Percentiles rank a stretch among this genome's conserved stretches.
Evolutionary conservation across 805 yeast species (phyloP).

Genomic region (Kuraishia ogatae): DNA sequence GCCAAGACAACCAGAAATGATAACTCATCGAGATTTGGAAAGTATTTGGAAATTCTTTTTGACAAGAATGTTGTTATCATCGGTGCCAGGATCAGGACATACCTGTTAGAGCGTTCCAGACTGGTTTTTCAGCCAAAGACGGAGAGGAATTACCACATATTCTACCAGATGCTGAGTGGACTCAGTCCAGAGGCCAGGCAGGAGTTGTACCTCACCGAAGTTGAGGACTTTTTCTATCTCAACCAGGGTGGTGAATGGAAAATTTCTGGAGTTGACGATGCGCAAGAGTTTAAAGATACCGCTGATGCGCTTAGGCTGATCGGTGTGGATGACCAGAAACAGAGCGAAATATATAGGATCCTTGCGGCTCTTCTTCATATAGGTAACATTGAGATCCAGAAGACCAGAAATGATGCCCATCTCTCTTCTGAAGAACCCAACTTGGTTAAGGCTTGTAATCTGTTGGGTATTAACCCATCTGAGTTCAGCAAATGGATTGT

Average conservation of each 20-base stretch:
- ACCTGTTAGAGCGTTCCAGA: constrained; percentile 86
- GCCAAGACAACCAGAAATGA: constrained; percentile 97
- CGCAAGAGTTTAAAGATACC: constrained; percentile 67
- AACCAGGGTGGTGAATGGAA: constrained; percentile 77
- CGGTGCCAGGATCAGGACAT: constrained; percentile 93
- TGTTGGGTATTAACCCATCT: constrained; percentile 70
- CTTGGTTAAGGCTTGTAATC: constrained; percentile 71
- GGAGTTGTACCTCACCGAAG: constrained; percentile 49
- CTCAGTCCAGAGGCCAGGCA: constrained; percentile 45
- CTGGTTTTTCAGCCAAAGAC: constrained; percentile 82
- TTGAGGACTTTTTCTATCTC: constrained; percentile 69
- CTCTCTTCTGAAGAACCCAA: constrained; percentile 83
- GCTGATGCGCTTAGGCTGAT: constrained; percentile 69
- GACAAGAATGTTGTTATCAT: constrained; percentile 67
- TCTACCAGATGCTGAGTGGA: constrained; percentile 83
- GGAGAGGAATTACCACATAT: constrained; percentile 95
- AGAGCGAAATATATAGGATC: constrained; percentile 62
- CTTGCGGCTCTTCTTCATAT: constrained; percentile 86
- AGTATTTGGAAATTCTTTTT: constrained; percentile 86
- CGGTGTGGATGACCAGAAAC: constrained; percentile 57
- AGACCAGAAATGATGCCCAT: constrained; percentile 77
- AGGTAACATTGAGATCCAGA: constrained; percentile 84
- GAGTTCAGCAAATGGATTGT: constrained; percentile 84
- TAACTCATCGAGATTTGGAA: constrained; percentile 96
- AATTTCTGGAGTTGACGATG: constrained; percentile 78